phyloP scores from a whole-genome alignment of 768 basidiomycete genomes.

The Phylloporus arenicola region DNA sequence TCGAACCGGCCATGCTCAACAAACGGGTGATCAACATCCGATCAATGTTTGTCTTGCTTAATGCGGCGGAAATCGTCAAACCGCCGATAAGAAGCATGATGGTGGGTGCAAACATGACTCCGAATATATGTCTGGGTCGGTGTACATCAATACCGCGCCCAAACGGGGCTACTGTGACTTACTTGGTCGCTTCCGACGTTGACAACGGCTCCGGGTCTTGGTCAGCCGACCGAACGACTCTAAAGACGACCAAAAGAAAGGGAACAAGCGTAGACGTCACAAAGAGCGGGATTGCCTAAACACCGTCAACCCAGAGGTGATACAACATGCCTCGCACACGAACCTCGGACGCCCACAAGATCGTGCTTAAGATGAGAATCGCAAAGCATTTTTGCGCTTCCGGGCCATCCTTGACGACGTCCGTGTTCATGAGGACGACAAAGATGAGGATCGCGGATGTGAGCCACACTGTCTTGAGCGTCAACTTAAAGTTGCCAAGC shows the following conservation, averaged over 20 bases:
- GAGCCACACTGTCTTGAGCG: slow-evolving; percentile 54
- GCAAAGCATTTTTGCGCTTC: slow-evolving; percentile 90
- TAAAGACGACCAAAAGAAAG: slow-evolving; percentile 77
- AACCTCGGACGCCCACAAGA: slow-evolving; percentile 97
- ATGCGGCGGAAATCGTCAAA: slow-evolving; percentile 94
- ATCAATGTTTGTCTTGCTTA: slow-evolving; percentile 95
- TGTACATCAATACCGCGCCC: not conserved
- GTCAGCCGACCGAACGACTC: slow-evolving; percentile 54
- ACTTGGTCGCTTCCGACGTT: slow-evolving; percentile 78
- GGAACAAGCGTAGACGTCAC: slow-evolving; percentile 94
- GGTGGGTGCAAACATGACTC: slow-evolving; percentile 93
- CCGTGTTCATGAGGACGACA: slow-evolving; percentile 52
- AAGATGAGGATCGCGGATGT: slow-evolving; percentile 56
- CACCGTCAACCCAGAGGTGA: not conserved
- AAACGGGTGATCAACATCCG: slow-evolving; percentile 86
- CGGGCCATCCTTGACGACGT: slow-evolving; percentile 46
- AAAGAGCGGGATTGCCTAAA: slow-evolving; percentile 90
- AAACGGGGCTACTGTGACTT: slow-evolving; percentile 19
- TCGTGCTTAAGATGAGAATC: slow-evolving; percentile 81
- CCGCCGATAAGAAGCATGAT: slow-evolving; percentile 98
- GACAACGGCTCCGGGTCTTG: slow-evolving; percentile 49
- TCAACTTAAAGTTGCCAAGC: slow-evolving; percentile 61
- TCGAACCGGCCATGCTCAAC: slow-evolving; percentile 83
- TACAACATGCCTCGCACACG: not conserved
- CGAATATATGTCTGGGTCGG: slow-evolving; percentile 72